Percentiles rank a stretch among this genome's conserved stretches.
These are phyloP conservation scores for Ustilago hordei DNA, from an alignment of 1,284 basidiomycete genomes.

Conservation along the genomic window DNA sequence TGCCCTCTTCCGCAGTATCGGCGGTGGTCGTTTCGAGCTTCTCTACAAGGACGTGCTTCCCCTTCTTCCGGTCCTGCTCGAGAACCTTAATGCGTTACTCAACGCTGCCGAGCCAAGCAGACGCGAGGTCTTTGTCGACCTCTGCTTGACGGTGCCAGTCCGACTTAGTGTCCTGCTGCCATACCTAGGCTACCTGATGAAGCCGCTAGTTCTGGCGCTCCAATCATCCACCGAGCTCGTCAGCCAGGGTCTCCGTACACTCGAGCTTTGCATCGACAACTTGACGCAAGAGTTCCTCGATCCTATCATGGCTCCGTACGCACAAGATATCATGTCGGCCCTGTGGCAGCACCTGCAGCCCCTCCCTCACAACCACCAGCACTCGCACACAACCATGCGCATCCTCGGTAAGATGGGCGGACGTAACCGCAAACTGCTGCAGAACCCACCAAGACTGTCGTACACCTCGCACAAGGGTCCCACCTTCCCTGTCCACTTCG, in stretches of 20 bases:
- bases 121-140: conserved; percentile 81
- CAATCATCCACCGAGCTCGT: conserved; percentile 85
- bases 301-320: conserved; percentile 85
- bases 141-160: conserved; percentile 95
- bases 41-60: conserved; percentile 97
- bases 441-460: conserved; percentile 82
- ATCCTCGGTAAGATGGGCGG: conserved; percentile 98
- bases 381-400: conserved; percentile 94
- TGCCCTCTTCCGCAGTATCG: conserved; percentile 94
- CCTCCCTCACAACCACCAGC: conserved; percentile 87
- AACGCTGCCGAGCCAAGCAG: conserved; percentile 64
- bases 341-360: conserved; percentile 78
- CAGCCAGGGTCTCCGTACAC: conserved; percentile 92
- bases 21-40: conserved; percentile 94
- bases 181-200: conserved; percentile 95
- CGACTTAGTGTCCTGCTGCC: conserved; percentile 95
- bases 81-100: conserved; percentile 80
- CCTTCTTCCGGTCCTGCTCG: conserved; percentile 94
- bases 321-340: conserved; percentile 90
- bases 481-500: conserved; percentile 49
- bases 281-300: conserved; percentile 98
- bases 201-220: conserved; percentile 91
- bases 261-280: conserved; percentile 99
- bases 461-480: conserved; percentile 71
- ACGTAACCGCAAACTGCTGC: conserved; percentile 83